Evolutionary conservation across 2,329 filamentous ascomycete species (phyloP), one percentile per base, ranked within the genome.

Genomic region (Colletotrichum tamarilloi): DNA sequence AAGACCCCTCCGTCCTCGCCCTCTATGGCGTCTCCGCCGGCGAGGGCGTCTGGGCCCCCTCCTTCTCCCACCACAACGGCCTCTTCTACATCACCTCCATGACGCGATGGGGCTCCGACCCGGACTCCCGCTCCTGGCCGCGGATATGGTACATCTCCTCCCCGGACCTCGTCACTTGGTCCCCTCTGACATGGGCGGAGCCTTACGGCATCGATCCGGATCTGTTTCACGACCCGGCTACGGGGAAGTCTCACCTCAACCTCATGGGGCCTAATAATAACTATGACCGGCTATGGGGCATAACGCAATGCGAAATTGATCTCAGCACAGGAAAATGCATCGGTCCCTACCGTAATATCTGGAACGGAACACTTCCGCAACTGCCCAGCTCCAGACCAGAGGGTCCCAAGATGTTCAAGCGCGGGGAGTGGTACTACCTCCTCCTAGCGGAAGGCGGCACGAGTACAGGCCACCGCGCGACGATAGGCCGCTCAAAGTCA

Each of bases 381-480:
- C n/a, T 72, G 19, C 58, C 65, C 19, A 72, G 65, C 58, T 58
- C 69, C 24, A 58, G 76, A 0, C 76, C 76, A n/a, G 77, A 77
- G 49, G 76, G 76, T 4, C 69, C 65, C 3, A 68, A 68, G 65
- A 72, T 72, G 58, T 72, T 68, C 30, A 72, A 55, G 58, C 65
- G 69, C 7, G 65, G 65, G 3, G 69, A 59, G 1, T 68, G 46
- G 26, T 72, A 72, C 12, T 72, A 72, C 58, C 69, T 72, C 38
- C 22, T 72, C 28, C 53, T 62, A 4, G 35, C 63, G 42, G 46
- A 49, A 5, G 62, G 62, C 24, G 62, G 32, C 5, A 81, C 80
- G 7, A 84, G 85, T 59, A 81, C 79, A 30, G 83, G 83, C 0
- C 84, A 86, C 74, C 81, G 81, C 32, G 83, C 84, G 65, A 86